A percentile compares a stretch with the other conserved stretches of the same genome.
Evolutionary conservation across 1,284 basidiomycete species (phyloP).

Genomic region (Papiliotrema fonsecae): DNA sequence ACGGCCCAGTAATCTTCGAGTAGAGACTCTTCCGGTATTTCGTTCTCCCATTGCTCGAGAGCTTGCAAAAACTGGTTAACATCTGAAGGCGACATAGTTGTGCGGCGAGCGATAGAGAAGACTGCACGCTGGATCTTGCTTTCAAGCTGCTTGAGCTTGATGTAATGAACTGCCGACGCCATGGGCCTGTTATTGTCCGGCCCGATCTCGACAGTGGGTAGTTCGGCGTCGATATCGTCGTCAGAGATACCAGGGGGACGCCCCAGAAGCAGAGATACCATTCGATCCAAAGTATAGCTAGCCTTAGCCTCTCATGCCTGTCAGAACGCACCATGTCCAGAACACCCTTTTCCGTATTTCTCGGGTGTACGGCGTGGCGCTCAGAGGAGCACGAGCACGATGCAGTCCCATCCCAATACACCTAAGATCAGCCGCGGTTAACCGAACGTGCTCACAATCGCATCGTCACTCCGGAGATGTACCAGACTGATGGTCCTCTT

Average conservation of each 20-base stretch:
- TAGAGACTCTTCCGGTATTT: constrained; percentile 13
- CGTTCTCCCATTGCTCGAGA: constrained; percentile 16
- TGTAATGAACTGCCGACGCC: constrained; percentile 19
- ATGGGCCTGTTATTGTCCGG: constrained; percentile 6
- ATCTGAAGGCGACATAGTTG: constrained; percentile 1
- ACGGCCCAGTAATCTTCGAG: constrained; percentile 1
- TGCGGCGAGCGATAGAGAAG: constrained; percentile 8
- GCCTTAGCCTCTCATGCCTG: not conserved
- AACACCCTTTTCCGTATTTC: constrained; percentile 24
- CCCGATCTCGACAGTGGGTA: constrained; percentile 6
- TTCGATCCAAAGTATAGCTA: constrained; percentile 20
- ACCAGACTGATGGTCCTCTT: constrained; percentile 21
- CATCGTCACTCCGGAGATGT: constrained; percentile 16
- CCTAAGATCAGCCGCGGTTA: not conserved
- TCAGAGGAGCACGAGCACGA: constrained; percentile 1
- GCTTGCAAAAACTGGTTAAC: constrained; percentile 8
- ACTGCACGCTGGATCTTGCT: constrained; percentile 20
- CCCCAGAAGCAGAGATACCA: constrained; percentile 16
- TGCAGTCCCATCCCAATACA: constrained; percentile 20
- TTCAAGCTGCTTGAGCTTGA: constrained; percentile 21
- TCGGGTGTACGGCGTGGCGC: constrained; percentile 6
- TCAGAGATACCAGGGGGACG: constrained; percentile 21
- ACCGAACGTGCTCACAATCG: constrained; percentile 4
- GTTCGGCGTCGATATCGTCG: constrained; percentile 20
- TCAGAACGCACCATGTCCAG: constrained; percentile 17